Conservation (phyloP, 192 early-diverging fungal species). For the Entomortierella lignicola region DNA sequence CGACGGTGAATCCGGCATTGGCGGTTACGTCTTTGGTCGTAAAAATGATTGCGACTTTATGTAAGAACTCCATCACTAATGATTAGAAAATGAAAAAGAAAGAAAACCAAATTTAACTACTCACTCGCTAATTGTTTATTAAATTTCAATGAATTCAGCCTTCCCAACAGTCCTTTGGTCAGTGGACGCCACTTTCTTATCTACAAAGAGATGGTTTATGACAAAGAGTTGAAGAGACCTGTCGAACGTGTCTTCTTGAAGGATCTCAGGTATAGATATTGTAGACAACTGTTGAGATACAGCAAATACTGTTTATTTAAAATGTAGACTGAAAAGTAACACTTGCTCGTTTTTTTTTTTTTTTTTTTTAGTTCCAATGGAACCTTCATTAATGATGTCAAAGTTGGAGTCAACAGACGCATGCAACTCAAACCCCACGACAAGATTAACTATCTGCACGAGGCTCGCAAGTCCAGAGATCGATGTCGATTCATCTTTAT, state of each 20-base stretch:
- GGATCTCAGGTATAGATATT: slow-evolving; percentile 36
- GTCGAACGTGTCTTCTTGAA: slow-evolving; percentile 51
- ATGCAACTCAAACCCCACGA: slow-evolving; percentile 70
- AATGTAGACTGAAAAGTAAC: background rate
- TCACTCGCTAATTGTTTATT: background rate
- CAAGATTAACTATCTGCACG: slow-evolving; percentile 68
- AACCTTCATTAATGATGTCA: slow-evolving; percentile 72
- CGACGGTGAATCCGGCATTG: slow-evolving; percentile 45
- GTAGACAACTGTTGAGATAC: no score
- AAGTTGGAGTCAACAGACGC: slow-evolving; percentile 61
- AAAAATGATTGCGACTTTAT: slow-evolving; percentile 36
- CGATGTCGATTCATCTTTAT: slow-evolving; percentile 33
- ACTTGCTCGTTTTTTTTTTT: background rate
- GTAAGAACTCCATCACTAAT: slow-evolving; percentile 39
- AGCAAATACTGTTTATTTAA: no score
- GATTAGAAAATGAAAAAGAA: no score
- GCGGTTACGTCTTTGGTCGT: slow-evolving; percentile 52
- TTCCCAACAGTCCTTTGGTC: slow-evolving; percentile 27
- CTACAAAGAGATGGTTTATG: slow-evolving; percentile 44
- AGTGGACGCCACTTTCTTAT: slow-evolving; percentile 49
- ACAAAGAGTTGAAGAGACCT: slow-evolving; percentile 22
- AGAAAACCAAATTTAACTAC: no score
- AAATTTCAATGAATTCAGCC: background rate
- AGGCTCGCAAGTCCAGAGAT: slow-evolving; percentile 23
- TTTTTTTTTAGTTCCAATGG: slow-evolving; percentile 69